phyloP scores from a whole-genome alignment of 2,329 filamentous ascomycete genomes.

The Pestalotiopsis sp. region DNA sequence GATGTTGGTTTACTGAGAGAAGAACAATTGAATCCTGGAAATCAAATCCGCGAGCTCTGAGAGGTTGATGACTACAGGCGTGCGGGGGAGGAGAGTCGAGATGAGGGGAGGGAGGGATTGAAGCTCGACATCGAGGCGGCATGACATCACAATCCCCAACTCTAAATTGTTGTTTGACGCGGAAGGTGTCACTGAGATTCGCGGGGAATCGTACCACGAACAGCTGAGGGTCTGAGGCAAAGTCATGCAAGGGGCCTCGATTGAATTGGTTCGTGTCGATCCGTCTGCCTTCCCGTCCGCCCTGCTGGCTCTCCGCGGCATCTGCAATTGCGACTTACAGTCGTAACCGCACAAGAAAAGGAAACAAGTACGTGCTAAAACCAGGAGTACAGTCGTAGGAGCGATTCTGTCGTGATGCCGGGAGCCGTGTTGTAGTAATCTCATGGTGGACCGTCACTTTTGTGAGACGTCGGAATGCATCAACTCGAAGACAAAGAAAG shows the following conservation, averaged over 20 bases:
- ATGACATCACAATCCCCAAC: conserved; percentile 9
- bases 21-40: not conserved
- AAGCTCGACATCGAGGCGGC: not conserved
- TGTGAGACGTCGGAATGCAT: no score
- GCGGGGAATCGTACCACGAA: not conserved
- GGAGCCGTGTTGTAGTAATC: no score
- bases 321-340: no score
- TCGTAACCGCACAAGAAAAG: no score
- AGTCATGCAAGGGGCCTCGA: conserved; percentile 3
- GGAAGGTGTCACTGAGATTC: not conserved
- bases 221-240: not conserved
- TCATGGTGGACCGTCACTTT: no score
- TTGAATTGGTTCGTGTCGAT: not conserved
- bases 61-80: not conserved
- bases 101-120: not conserved
- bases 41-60: conserved; percentile 9
- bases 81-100: not conserved
- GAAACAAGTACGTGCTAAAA: no score
- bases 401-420: no score
- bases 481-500: no score
- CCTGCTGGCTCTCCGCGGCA: not conserved
- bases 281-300: not conserved
- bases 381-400: no score
- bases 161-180: conserved; percentile 1
- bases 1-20: not conserved